Conservation (phyloP, 306 rosid genomes). For the Medicago arabica region DNA sequence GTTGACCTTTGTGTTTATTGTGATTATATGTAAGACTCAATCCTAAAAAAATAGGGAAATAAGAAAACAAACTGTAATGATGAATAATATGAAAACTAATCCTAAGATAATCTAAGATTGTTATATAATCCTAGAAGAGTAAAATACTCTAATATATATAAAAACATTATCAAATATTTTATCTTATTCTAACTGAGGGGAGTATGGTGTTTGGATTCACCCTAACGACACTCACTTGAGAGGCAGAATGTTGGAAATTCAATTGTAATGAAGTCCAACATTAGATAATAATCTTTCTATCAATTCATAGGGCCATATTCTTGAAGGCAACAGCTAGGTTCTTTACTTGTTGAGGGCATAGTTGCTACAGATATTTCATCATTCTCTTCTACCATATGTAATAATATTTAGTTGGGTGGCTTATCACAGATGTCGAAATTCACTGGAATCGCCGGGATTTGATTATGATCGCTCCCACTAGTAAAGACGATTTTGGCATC, state of each 20-base stretch:
- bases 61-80: not conserved
- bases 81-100: not conserved
- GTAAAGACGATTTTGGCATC: constrained; percentile 69
- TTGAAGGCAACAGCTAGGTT: not conserved
- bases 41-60: not conserved
- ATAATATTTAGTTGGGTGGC: constrained; percentile 30
- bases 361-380: constrained; percentile 28
- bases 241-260: not conserved
- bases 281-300: not conserved
- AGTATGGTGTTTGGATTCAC: not conserved
- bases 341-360: constrained; percentile 21
- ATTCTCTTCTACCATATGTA: constrained; percentile 10
- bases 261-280: not conserved
- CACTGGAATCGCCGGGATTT: constrained; percentile 60
- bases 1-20: not conserved
- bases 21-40: not conserved
- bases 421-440: constrained; percentile 70
- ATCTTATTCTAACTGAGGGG: no score
- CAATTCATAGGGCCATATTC: not conserved
- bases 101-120: not conserved
- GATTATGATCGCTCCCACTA: constrained; percentile 51
- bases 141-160: no score
- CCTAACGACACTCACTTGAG: not conserved
- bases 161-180: not conserved
- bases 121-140: not conserved